These are phyloP conservation scores for Tetracentron sinense DNA, from an alignment of 164 flowering plant genomes.

Conservation along the genomic window DNA sequence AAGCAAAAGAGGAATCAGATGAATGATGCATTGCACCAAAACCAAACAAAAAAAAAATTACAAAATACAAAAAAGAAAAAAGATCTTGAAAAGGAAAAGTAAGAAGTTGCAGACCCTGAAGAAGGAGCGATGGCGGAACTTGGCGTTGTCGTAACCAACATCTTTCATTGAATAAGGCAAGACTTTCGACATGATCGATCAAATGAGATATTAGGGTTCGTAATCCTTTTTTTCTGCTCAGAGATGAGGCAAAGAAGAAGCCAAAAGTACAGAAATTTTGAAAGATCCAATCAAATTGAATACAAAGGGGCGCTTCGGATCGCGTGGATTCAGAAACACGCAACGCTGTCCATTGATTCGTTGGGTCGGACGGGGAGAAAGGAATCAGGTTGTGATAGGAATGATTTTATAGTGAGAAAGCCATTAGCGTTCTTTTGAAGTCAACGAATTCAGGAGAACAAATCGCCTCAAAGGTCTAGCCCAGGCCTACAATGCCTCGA, in stretches of 20 bases:
- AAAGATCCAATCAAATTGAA: too few species aligned
- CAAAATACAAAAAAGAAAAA: background rate
- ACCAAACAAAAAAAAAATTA: background rate
- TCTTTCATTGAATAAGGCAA: slow-evolving; percentile 77
- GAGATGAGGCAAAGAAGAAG: background rate
- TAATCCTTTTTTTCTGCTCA: background rate
- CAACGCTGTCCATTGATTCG: too few species aligned
- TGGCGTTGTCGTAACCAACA: slow-evolving; percentile 87
- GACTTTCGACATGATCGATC: slow-evolving; percentile 52
- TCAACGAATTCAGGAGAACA: too few species aligned
- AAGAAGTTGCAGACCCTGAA: slow-evolving; percentile 41
- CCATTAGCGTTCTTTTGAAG: too few species aligned
- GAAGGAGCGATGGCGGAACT: slow-evolving; percentile 78
- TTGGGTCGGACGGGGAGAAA: too few species aligned
- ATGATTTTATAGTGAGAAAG: too few species aligned
- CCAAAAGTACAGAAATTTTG: too few species aligned
- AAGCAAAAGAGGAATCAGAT: background rate
- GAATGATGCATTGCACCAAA: background rate
- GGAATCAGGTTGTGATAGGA: too few species aligned
- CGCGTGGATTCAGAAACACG: too few species aligned
- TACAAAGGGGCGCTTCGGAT: too few species aligned
- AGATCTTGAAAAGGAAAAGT: background rate
- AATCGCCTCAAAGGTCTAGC: too few species aligned
- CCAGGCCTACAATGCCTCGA: too few species aligned
- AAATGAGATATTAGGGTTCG: slow-evolving; percentile 8